Evolutionary conservation across 2,329 filamentous ascomycete species (phyloP).

Genomic region (Colletotrichum lini): DNA sequence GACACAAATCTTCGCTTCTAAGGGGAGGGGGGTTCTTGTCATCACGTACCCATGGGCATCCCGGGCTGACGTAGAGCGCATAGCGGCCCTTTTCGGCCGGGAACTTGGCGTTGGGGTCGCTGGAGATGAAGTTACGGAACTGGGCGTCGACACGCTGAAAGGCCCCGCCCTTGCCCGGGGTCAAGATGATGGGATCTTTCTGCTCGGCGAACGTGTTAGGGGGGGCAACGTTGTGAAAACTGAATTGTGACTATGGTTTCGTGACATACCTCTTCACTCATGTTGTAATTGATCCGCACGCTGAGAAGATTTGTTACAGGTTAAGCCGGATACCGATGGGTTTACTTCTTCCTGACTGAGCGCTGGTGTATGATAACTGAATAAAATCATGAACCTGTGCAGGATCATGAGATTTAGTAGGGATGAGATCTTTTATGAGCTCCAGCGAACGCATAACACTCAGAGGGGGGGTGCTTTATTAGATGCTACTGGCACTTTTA

Average conservation of each 20-base stretch:
- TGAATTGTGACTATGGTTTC: too few relatives aligned
- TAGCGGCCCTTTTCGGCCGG: slow-evolving; percentile 73
- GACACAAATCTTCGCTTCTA: too few relatives aligned
- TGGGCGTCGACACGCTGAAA: slow-evolving; percentile 67
- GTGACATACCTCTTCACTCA: slow-evolving; percentile 23
- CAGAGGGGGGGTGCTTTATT: too few relatives aligned
- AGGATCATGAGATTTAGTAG: too few relatives aligned
- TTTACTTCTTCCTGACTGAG: not conserved
- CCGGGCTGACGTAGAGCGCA: slow-evolving; percentile 71
- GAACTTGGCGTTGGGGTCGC: slow-evolving; percentile 64
- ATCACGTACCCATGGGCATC: slow-evolving; percentile 73
- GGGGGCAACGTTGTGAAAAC: too few relatives aligned
- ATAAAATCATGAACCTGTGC: too few relatives aligned
- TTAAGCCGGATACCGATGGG: too few relatives aligned
- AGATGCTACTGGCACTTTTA: too few relatives aligned
- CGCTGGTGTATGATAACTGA: not conserved
- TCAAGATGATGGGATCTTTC: slow-evolving; percentile 29
- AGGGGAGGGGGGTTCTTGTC: too few relatives aligned
- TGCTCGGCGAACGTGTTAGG: not conserved
- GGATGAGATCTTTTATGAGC: too few relatives aligned
- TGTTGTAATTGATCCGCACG: not conserved
- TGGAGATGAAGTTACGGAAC: slow-evolving; percentile 71
- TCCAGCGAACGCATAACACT: too few relatives aligned
- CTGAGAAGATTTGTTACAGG: not conserved
- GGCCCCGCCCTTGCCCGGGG: slow-evolving; percentile 58